A percentile compares a stretch with the other conserved stretches of the same genome.
Conservation (phyloP, 495 filamentous ascomycete species). For the Tuber brumale region DNA sequence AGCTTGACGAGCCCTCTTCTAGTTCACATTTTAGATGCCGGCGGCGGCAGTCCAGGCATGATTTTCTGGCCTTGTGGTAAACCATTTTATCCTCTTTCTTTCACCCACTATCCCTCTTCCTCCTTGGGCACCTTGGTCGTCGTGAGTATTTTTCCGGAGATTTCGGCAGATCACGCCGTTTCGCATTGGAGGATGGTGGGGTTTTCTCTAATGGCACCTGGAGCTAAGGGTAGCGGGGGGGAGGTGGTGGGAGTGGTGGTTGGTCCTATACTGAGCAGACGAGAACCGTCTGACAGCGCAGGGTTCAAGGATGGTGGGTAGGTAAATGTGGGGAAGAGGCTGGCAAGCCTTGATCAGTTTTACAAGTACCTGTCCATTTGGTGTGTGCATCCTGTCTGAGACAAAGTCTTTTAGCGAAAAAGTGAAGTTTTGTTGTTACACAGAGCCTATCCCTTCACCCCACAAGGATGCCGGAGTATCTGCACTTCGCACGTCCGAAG, state of each 20-base stretch:
- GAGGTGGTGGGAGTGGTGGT: too few species aligned
- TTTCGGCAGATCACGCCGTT: not conserved
- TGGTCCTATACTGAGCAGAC: too few species aligned
- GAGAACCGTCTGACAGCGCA: not conserved
- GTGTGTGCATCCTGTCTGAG: too few species aligned
- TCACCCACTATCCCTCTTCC: not conserved
- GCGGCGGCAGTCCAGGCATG: constrained; percentile 31
- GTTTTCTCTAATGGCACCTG: not conserved
- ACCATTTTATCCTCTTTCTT: constrained; percentile 10
- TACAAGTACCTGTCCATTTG: too few species aligned
- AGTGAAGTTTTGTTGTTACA: too few species aligned
- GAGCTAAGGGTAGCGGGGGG: not conserved
- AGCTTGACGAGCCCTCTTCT: constrained; percentile 24
- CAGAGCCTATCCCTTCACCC: too few species aligned
- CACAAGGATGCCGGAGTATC: not conserved
- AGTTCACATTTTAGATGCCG: constrained; percentile 32
- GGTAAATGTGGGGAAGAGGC: too few species aligned
- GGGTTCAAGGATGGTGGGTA: not conserved
- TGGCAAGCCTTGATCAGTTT: too few species aligned
- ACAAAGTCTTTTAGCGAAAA: too few species aligned
- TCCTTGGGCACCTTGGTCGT: not conserved
- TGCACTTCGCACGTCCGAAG: not conserved
- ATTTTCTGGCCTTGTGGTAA: constrained; percentile 33
- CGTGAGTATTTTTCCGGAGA: not conserved
- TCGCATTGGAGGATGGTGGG: not conserved